Evolutionary conservation across 345 rosid species (phyloP).

Genomic region (Triadica sebifera): DNA sequence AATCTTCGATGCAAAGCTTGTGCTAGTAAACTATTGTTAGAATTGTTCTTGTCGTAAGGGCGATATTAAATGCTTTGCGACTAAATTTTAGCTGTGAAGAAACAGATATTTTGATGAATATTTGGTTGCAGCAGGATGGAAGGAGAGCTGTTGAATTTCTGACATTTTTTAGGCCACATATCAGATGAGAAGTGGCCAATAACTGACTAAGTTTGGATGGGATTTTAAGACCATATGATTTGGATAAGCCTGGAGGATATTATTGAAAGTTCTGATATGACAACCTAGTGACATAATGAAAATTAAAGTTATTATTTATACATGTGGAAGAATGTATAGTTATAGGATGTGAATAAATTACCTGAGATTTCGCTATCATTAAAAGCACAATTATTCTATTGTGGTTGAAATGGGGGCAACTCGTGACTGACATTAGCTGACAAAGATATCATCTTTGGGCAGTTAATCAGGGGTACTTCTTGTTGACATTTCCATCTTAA

Average conservation of each 20-base stretch:
- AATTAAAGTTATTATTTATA: background rate
- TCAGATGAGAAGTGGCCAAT: background rate
- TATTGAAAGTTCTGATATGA: background rate
- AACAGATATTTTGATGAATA: background rate
- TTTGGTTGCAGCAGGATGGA: background rate
- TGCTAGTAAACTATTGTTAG: background rate
- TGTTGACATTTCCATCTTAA: constrained; percentile 4
- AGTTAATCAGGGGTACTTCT: background rate
- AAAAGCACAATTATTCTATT: background rate
- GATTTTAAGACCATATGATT: background rate
- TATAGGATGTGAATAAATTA: background rate
- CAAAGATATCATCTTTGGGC: background rate
- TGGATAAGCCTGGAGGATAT: background rate
- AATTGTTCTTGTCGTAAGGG: background rate
- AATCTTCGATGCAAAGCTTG: background rate
- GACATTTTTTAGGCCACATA: background rate
- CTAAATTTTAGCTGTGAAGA: background rate
- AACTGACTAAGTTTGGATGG: background rate
- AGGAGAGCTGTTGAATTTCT: background rate
- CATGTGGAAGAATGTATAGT: background rate
- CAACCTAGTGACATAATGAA: background rate
- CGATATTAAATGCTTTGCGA: background rate
- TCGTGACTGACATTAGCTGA: background rate
- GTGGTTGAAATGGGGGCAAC: constrained; percentile 8
- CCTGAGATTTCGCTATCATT: background rate